A percentile compares a stretch with the other conserved stretches of the same genome.
These are phyloP conservation scores for Solanum infundibuliforme DNA, from an alignment of 257 asterid genomes.

Conservation along the genomic window DNA sequence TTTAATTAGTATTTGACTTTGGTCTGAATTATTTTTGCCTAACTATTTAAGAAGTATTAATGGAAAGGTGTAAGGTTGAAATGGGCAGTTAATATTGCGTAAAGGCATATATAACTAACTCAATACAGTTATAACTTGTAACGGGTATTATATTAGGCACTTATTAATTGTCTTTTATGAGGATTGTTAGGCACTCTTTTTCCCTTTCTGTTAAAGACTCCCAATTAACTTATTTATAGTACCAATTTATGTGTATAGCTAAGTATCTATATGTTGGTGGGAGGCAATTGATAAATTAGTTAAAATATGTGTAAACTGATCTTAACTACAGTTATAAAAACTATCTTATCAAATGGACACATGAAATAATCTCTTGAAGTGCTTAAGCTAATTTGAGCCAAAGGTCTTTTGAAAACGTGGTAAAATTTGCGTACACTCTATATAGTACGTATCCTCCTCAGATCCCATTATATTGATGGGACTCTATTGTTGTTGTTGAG, in stretches of 20 bases:
- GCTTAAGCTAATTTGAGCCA: background rate
- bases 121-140: background rate
- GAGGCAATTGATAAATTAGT: too few species aligned
- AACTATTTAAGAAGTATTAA: background rate
- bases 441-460: background rate
- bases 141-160: background rate
- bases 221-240: background rate
- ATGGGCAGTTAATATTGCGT: background rate
- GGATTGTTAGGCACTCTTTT: background rate
- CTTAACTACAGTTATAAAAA: background rate
- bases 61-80: background rate
- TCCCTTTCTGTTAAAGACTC: background rate
- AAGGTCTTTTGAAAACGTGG: background rate
- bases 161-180: background rate
- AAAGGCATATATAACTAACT: background rate
- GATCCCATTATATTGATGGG: background rate
- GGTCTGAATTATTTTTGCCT: background rate
- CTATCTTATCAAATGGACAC: background rate
- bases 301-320: background rate
- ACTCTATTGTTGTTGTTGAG: background rate
- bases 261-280: background rate
- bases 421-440: too few species aligned
- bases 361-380: background rate
- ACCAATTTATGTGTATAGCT: background rate
- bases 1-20: background rate